phyloP scores from a whole-genome alignment of 2,329 filamentous ascomycete genomes.

The Cladophialophora carrionii region DNA sequence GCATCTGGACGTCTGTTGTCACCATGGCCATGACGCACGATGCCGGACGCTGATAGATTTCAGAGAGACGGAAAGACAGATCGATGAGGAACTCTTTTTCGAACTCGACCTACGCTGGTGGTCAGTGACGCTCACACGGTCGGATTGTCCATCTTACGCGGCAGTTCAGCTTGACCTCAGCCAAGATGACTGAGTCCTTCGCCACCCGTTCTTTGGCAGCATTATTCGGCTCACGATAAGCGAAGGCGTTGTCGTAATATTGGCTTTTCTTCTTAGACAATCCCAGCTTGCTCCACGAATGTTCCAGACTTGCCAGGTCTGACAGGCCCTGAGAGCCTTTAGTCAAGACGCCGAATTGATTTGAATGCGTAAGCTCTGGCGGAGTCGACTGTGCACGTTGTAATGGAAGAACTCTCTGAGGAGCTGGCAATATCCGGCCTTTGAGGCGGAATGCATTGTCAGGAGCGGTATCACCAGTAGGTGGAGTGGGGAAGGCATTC shows the following conservation, averaged over 20 bases:
- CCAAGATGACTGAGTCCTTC: constrained; percentile 63
- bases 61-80: constrained; percentile 71
- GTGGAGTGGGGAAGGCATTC: constrained; percentile 38
- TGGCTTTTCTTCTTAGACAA: constrained; percentile 43
- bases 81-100: constrained; percentile 77
- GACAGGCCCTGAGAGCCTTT: constrained; percentile 28
- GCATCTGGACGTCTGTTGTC: constrained; percentile 73
- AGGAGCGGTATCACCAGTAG: constrained; percentile 17
- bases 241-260: constrained; percentile 49
- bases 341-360: constrained; percentile 30
- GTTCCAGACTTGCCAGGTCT: constrained; percentile 32
- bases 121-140: constrained; percentile 34
- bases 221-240: constrained; percentile 43
- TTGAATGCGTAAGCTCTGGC: constrained; percentile 34
- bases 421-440: constrained; percentile 30
- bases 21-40: constrained; percentile 74
- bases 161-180: constrained; percentile 67
- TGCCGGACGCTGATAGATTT: constrained; percentile 73
- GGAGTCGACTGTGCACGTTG: constrained; percentile 36
- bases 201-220: constrained; percentile 54
- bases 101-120: constrained; percentile 59
- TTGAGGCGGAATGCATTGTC: constrained; percentile 25
- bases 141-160: constrained; percentile 53
- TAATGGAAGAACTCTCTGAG: constrained; percentile 21
- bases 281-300: constrained; percentile 36